Evolutionary conservation across 1,284 basidiomycete genomes (phyloP), one percentile per base, ranked within the genome.

Genomic region (Cronartium quercuum): DNA sequence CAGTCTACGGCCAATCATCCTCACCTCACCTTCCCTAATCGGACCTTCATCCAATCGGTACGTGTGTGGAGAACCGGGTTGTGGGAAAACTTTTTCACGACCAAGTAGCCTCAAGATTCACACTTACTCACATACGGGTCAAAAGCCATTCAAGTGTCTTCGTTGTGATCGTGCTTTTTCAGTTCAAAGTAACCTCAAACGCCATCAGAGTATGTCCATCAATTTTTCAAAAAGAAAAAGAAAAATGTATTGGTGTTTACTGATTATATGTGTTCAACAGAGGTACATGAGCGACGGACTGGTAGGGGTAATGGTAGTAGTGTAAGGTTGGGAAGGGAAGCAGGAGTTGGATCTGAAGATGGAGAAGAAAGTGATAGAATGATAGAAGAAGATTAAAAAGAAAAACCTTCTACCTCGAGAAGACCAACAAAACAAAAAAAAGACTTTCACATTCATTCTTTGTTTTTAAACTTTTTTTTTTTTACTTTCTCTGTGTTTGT

Each of bases 71-170:
- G 70, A 73, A 35, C 10, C 38, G 1, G 70, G 70, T 10, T 73
- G 70, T 60, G 70, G 70, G 3, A 73, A 73, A 42, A 73, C 70
- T 2, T 73, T 73, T 38, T 73, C 70, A 18, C 34, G 70, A 21
- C 70, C 70, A 6, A 57, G 44, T 15, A 65, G 62, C 35, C 47
- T 73, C 34, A 73, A 73, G 55, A 73, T 73, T 21, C 63, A 66
- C 37, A 65, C 44, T 42, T 73, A 73, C 37, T 64, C 61, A 24
- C 70, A 73, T 55, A 73, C 70, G 10, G 70, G 70, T 7, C 70
- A 73, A 42, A 73, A 73, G 29, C 70, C 70, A 13, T 73, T 73
- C 62, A 73, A 73, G 62, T 73, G 70, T 24, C 42, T 66, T 51
- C 6, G 63, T 40, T 73, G 70, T 34, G 70, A 73, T 35, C 70